Evolutionary conservation across 441 rosid species (phyloP), one percentile per base, ranked within the genome.

Genomic region (Croton laevigatus): DNA sequence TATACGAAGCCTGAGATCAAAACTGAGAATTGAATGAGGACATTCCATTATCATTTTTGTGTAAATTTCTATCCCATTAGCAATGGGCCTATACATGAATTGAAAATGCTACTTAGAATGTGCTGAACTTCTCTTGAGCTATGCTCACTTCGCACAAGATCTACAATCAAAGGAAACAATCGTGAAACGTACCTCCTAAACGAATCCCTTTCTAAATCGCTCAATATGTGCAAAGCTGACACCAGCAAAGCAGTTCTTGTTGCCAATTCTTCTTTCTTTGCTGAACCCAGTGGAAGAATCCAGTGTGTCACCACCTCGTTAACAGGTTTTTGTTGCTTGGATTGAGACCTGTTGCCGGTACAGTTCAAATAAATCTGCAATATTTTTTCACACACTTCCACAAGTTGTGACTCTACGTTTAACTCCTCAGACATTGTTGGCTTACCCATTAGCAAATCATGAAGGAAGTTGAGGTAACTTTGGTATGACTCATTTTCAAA

Each of bases 401-500:
- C 84, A 19, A 91, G 81, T 66, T 74, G 88, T 54, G 80, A 63
- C 73, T 93, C 98, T 59, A 84, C 72, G 66, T 78, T 84, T 78
- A 88, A 76, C 79, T 79, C 93, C 71, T 79, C 65, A 0, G 85
- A 81, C 55, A 79, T 68, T 11, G 66, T 71, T 17, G 91, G 88
- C 68, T 78, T 81, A 68, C 79, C 73, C 49, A 71, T 68, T 5
- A 86, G 79, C 38, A 87, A 54, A 72, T 82, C 86, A 72, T 85
- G 88, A 58, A 92, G 91, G 73, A 87, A 82, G 71, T 85, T 84
- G 63, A 95, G 85, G 80, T 84, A 89, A 69, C 74, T 85, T 80
- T 86, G 92, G 80, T 89, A 84, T 0, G 98, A 78, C 61, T 95
- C 98, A 16, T 89, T 95, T 76, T 93, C 98, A 45, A 95, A 95